Conservation (phyloP, 345 rosid genomes). For the Pugionium dolabratum region DNA sequence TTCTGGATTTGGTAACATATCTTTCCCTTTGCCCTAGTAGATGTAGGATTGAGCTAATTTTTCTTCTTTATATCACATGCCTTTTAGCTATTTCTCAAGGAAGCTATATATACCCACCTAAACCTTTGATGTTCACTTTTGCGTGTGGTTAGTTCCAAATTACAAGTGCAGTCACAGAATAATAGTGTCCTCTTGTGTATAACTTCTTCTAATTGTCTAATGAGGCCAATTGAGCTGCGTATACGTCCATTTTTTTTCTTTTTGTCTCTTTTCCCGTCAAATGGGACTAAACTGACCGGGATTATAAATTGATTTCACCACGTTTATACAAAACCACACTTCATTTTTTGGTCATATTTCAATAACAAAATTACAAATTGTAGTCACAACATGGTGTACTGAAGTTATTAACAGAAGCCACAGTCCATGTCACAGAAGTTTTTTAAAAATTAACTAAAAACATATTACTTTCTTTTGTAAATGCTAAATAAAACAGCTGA, state of each 20-base stretch:
- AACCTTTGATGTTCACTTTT: slow-evolving; percentile 35
- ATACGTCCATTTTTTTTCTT: too few relatives aligned
- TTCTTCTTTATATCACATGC: slow-evolving; percentile 25
- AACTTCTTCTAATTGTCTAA: not conserved
- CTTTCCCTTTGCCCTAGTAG: slow-evolving; percentile 10
- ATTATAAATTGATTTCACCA: not conserved
- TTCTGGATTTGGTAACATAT: slow-evolving; percentile 51
- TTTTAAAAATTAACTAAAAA: not conserved
- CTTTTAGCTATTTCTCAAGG: slow-evolving; percentile 18
- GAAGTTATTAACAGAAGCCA: slow-evolving; percentile 11
- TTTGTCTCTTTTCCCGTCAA: too few relatives aligned
- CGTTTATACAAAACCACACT: not conserved
- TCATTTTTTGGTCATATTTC: slow-evolving; percentile 1
- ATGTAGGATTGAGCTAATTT: slow-evolving; percentile 24
- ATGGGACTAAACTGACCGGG: too few relatives aligned
- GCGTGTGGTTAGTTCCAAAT: slow-evolving; percentile 16
- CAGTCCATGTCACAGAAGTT: not conserved
- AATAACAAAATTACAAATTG: not conserved
- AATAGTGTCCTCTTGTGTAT: slow-evolving; percentile 23
- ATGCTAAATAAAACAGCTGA: too few relatives aligned
- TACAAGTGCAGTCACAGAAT: slow-evolving; percentile 19
- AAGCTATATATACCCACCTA: slow-evolving; percentile 39
- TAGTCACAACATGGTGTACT: slow-evolving; percentile 4
- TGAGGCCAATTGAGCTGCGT: too few relatives aligned
- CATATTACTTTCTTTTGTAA: too few relatives aligned